Evolutionary conservation across 805 yeast species (phyloP), one percentile per base, ranked within the genome.

Genomic region (Kodamaea nitidulidarum): DNA sequence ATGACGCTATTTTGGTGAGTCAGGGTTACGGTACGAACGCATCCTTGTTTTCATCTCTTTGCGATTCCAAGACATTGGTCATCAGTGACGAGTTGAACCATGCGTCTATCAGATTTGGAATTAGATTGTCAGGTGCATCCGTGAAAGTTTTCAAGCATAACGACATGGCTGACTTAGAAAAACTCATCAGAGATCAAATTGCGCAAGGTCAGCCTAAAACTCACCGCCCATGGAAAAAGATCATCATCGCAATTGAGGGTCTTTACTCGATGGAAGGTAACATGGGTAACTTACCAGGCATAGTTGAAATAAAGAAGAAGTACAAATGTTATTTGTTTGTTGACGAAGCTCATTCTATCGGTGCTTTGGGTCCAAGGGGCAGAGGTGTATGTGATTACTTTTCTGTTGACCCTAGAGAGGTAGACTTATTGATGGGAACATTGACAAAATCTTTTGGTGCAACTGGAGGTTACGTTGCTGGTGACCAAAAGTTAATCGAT

Each of bases 21-120:
- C 93, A 88, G 85, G 99, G 99, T 41, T 93, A 88, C 59, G 93
- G 95, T 51, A 93, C 98, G 4, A 93, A 93, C 59, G 95, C 96
- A 14, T 80, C 83, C 52, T 70, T 93, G 39, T 91, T 93, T 58
- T 71, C 88, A 20, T 77, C 95, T 2, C 65, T 93, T 38, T 84
- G 87, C 30, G 95, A 90, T 63, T 76, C 86, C 46, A 84, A 87
- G 57, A 88, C 96, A 56, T 74, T 95, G 41, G 91, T 95, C 36
- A 84, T 93, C 36, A 84, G 95, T 11, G 99, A 93, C 67, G 91
- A 90, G 54, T 74, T 93, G 52, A 93, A 93, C 61, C 99, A 93
- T 62, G 88, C 96, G 4, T 88, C 97, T 1, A 88, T 91, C 50
- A 80, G 99, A 60, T 87, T 91, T 43, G 99, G 99, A 48, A 84